Conservation (phyloP, 1,284 basidiomycete genomes). For the Omphalotus olearius region DNA sequence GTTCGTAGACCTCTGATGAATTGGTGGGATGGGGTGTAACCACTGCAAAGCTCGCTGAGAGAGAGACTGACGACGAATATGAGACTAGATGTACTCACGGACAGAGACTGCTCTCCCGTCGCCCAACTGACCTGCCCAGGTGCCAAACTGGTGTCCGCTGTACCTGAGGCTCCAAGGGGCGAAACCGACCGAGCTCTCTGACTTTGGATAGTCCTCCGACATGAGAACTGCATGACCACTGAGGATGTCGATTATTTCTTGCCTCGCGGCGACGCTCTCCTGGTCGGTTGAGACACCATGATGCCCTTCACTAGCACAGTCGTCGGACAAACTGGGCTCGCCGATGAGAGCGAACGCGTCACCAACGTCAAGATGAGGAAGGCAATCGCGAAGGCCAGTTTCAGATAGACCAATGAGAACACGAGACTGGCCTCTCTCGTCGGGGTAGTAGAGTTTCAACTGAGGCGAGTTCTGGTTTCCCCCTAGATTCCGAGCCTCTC, state of each 20-base stretch:
- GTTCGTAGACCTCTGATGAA: slow-evolving; percentile 62
- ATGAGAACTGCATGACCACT: slow-evolving; percentile 76
- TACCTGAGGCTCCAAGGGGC: slow-evolving; percentile 89
- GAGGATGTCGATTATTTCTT: slow-evolving; percentile 77
- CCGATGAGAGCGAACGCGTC: slow-evolving; percentile 70
- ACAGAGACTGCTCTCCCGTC: slow-evolving; percentile 93
- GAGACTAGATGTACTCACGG: slow-evolving; percentile 38
- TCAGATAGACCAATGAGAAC: slow-evolving; percentile 71
- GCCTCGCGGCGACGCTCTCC: slow-evolving; percentile 40
- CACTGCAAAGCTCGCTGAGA: slow-evolving; percentile 37
- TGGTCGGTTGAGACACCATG: slow-evolving; percentile 29
- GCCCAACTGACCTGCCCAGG: slow-evolving; percentile 95
- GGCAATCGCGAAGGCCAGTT: slow-evolving; percentile 64
- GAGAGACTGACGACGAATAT: slow-evolving; percentile 9
- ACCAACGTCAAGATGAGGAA: slow-evolving; percentile 87
- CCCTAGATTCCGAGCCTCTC: slow-evolving; percentile 51
- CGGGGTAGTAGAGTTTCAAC: slow-evolving; percentile 44
- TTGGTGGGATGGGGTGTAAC: slow-evolving; percentile 68
- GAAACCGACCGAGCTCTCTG: slow-evolving; percentile 45
- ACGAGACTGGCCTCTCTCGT: slow-evolving; percentile 52
- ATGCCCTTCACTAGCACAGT: slow-evolving; percentile 26
- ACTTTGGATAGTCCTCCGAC: slow-evolving; percentile 32
- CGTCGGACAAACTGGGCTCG: slow-evolving; percentile 38
- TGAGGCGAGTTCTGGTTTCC: slow-evolving; percentile 17
- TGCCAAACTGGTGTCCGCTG: slow-evolving; percentile 89